A percentile compares a stretch with the other conserved stretches of the same genome.
Evolutionary conservation across 108 stramenopile genomes (phyloP).

Genomic region (Nannochloropsis salina): DNA sequence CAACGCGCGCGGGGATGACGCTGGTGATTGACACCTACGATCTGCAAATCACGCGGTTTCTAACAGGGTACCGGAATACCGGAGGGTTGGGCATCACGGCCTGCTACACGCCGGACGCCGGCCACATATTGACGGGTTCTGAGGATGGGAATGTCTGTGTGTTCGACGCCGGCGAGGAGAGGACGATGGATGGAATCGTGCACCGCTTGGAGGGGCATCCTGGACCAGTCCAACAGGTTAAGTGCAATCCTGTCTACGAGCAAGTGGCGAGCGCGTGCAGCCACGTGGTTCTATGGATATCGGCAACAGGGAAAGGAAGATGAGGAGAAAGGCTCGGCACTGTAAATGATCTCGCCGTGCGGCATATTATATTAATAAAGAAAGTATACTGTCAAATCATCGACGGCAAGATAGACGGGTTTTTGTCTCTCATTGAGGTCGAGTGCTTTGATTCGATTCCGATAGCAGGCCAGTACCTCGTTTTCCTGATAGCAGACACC

Average conservation of each 20-base stretch:
- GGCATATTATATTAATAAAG: too few relatives aligned
- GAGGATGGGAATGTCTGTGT: conserved; percentile 46
- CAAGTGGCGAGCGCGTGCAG: conserved; percentile 52
- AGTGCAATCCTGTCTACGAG: conserved; percentile 54
- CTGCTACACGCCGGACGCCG: conserved; percentile 48
- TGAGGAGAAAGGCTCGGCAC: background rate
- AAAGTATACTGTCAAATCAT: too few relatives aligned
- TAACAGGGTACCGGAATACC: conserved; percentile 50
- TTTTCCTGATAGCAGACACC: too few relatives aligned
- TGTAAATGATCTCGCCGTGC: too few relatives aligned
- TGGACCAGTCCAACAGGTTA: conserved; percentile 38
- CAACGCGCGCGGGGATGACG: conserved; percentile 44
- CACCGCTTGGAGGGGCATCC: conserved; percentile 43
- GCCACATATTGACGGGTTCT: conserved; percentile 47
- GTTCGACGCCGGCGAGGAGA: conserved; percentile 41
- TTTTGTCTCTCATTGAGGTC: too few relatives aligned
- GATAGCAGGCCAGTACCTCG: too few relatives aligned
- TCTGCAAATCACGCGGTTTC: conserved; percentile 31
- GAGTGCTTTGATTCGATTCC: too few relatives aligned
- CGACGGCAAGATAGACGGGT: too few relatives aligned
- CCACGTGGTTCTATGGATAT: conserved; percentile 54
- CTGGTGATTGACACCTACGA: conserved; percentile 48
- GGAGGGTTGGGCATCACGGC: conserved; percentile 44
- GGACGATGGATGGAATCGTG: conserved; percentile 39
- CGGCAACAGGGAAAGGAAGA: background rate